These are phyloP conservation scores for Diaporthe citriasiana DNA, from an alignment of 2,329 filamentous ascomycete genomes.

Conservation along the genomic window DNA sequence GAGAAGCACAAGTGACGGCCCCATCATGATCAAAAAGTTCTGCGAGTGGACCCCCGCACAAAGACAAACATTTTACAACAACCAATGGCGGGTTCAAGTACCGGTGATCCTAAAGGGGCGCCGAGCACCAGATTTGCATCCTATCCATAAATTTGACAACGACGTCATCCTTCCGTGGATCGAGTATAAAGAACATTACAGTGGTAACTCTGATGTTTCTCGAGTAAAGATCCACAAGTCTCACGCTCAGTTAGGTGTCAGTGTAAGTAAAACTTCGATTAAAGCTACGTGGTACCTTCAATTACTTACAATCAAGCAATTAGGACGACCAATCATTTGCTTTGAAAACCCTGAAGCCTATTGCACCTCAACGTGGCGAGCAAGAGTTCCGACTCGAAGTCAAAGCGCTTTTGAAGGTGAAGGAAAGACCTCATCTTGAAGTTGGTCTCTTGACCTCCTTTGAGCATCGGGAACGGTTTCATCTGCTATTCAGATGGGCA, in stretches of 20 bases:
- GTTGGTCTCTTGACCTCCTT: not conserved
- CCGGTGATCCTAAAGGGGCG: not conserved
- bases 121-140: not conserved
- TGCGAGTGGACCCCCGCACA: not conserved
- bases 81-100: constrained; percentile 15
- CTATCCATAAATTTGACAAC: not conserved
- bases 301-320: not conserved
- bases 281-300: no score
- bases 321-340: not conserved
- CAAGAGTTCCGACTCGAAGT: not conserved
- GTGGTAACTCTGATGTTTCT: not conserved
- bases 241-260: not conserved
- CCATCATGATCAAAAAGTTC: not conserved
- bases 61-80: not conserved
- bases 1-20: not conserved
- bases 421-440: not conserved
- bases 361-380: not conserved
- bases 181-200: not conserved
- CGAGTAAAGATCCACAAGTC: not conserved
- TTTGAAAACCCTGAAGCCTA: not conserved
- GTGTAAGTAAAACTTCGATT: not conserved
- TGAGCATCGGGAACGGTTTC: not conserved
- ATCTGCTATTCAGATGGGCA: not conserved
- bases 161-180: constrained; percentile 13
- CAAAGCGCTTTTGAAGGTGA: not conserved